Evolutionary conservation across 2,329 filamentous ascomycete genomes (phyloP).

Genomic region (Aspergillus flavus): DNA sequence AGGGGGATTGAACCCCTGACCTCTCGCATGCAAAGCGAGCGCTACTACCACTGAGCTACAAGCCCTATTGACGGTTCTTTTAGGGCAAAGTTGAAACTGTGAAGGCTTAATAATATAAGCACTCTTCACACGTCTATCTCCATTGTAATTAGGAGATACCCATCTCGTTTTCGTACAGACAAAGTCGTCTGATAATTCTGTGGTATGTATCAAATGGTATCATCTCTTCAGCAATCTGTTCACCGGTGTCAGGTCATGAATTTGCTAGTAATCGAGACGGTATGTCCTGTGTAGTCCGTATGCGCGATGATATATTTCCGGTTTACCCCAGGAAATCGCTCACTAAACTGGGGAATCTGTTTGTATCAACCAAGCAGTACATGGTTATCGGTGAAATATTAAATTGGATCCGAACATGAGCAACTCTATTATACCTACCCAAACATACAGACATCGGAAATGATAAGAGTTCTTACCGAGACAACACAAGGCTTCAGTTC

Average conservation of each 20-base stretch:
- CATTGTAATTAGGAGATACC: not conserved
- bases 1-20: conserved; percentile 8
- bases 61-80: not conserved
- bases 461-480: not conserved
- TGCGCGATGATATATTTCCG: not conserved
- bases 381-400: not conserved
- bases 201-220: not conserved
- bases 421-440: not conserved
- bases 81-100: not conserved
- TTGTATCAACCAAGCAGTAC: not conserved
- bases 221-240: not conserved
- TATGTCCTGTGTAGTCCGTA: not conserved
- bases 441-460: not conserved
- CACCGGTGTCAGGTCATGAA: not conserved
- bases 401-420: not conserved
- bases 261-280: not conserved
- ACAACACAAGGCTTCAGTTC: no score
- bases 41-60: conserved; percentile 7
- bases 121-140: not conserved
- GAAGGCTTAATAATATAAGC: not conserved
- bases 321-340: no score
- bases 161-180: not conserved
- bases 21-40: conserved; percentile 6
- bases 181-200: not conserved
- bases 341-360: no score